A percentile compares a stretch with the other conserved stretches of the same genome.
These are phyloP conservation scores for Starmerella scarabaei DNA, from an alignment of 805 yeast species.

Conservation along the genomic window DNA sequence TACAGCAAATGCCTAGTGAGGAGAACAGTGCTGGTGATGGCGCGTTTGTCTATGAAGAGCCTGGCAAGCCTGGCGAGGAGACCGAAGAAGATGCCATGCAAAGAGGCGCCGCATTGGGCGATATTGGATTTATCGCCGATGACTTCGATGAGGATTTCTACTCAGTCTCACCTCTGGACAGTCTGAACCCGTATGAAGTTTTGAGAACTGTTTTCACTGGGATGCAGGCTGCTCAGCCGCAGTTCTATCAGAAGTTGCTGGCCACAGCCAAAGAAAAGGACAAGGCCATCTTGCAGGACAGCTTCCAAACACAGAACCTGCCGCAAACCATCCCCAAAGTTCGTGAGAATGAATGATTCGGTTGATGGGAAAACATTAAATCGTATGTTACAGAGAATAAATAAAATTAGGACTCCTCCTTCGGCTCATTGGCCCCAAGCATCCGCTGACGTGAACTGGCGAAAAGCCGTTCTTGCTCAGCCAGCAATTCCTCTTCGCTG, in stretches of 20 bases:
- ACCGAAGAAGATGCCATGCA: conserved; percentile 1
- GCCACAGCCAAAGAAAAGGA: conserved; percentile 31
- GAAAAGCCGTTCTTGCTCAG: conserved; percentile 87
- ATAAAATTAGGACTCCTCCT: neutral
- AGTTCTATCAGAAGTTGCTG: conserved; percentile 39
- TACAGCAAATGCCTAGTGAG: conserved; percentile 1
- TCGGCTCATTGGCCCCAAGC: conserved; percentile 15
- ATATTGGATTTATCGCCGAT: conserved; percentile 35
- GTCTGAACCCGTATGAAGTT: conserved; percentile 53
- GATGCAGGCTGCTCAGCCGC: conserved; percentile 38
- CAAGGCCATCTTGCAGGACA: conserved; percentile 26
- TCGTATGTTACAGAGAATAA: neutral
- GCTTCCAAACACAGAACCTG: conserved; percentile 20
- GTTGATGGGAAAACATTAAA: neutral
- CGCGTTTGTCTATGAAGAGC: conserved; percentile 13
- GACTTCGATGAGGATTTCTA: conserved; percentile 74
- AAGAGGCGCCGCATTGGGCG: neutral
- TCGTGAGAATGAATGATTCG: neutral
- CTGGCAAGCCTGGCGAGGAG: conserved; percentile 1
- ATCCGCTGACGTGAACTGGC: conserved; percentile 26
- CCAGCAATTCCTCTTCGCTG: conserved; percentile 79
- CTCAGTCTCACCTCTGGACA: conserved; percentile 66
- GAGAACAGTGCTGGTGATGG: conserved; percentile 5
- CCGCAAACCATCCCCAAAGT: conserved; percentile 7
- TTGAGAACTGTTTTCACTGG: conserved; percentile 43